These are phyloP conservation scores for Globisporangium lucens DNA, from an alignment of 352 stramenopile genomes.

Conservation along the genomic window DNA sequence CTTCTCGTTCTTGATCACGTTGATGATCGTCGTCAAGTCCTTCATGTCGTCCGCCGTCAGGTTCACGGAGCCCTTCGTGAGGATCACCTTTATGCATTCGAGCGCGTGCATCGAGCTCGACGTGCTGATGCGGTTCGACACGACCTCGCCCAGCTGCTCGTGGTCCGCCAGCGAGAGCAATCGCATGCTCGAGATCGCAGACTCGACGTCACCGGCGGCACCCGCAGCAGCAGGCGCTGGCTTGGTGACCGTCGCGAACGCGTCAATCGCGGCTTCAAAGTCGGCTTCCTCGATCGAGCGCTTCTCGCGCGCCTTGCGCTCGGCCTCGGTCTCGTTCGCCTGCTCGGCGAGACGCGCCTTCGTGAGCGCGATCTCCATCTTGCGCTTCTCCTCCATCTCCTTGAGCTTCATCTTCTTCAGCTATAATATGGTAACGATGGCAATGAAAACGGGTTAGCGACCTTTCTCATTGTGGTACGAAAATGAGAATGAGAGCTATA, in stretches of 20 bases:
- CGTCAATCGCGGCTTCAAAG: slow-evolving; percentile 74
- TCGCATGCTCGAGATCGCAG: slow-evolving; percentile 53
- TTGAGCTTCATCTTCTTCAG: slow-evolving; percentile 88
- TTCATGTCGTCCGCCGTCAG: slow-evolving; percentile 84
- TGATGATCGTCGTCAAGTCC: slow-evolving; percentile 83
- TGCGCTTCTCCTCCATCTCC: slow-evolving; percentile 82
- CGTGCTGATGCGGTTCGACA: slow-evolving; percentile 47
- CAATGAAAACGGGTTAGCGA: neutral
- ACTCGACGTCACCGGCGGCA: slow-evolving; percentile 33
- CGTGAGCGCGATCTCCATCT: slow-evolving; percentile 68
- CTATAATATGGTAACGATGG: slow-evolving; percentile 9
- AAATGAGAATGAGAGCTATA: neutral
- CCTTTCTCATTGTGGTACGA: neutral
- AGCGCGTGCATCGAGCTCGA: slow-evolving; percentile 78
- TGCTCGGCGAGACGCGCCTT: slow-evolving; percentile 73
- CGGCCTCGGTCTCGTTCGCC: slow-evolving; percentile 57
- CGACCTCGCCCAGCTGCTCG: slow-evolving; percentile 63
- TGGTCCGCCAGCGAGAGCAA: slow-evolving; percentile 72
- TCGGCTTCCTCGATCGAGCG: slow-evolving; percentile 64
- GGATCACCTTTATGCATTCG: slow-evolving; percentile 76
- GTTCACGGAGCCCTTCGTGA: slow-evolving; percentile 77
- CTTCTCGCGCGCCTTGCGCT: slow-evolving; percentile 59
- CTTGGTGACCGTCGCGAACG: slow-evolving; percentile 53
- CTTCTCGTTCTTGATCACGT: slow-evolving; percentile 89
- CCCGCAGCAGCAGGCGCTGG: slow-evolving; percentile 24